Evolutionary conservation across 306 rosid genomes (phyloP).

Genomic region (Vicia sativa): DNA sequence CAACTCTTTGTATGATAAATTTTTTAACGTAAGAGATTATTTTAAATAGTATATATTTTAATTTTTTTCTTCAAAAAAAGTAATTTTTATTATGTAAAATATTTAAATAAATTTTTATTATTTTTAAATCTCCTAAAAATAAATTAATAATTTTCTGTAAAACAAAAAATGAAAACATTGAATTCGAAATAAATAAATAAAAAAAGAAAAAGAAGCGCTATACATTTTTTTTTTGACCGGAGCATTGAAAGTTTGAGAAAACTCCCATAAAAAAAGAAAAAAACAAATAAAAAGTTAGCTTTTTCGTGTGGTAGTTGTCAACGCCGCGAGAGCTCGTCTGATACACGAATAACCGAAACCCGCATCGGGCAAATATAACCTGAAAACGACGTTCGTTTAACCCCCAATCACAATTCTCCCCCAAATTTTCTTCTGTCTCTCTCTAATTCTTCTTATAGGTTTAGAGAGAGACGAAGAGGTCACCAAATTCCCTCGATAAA

Average conservation of each 20-base stretch:
- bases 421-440: background rate
- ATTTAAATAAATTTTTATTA: too few species aligned
- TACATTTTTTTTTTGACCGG: background rate
- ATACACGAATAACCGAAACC: background rate
- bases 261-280: background rate
- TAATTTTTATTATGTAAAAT: too few species aligned
- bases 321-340: background rate
- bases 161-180: too few species aligned
- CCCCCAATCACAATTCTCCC: background rate
- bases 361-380: background rate
- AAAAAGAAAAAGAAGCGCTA: too few species aligned
- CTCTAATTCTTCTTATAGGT: background rate
- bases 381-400: background rate
- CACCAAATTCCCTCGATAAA: background rate
- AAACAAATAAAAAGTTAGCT: background rate
- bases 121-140: too few species aligned
- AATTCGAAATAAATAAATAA: too few species aligned
- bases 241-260: background rate
- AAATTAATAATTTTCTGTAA: too few species aligned
- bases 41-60: too few species aligned
- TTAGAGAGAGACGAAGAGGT: slow-evolving; percentile 4
- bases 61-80: too few species aligned
- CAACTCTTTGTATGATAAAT: too few species aligned
- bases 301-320: background rate
- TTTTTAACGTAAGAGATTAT: too few species aligned